Evolutionary conservation across 805 yeast species (phyloP).

Genomic region (Candida chauliodis): DNA sequence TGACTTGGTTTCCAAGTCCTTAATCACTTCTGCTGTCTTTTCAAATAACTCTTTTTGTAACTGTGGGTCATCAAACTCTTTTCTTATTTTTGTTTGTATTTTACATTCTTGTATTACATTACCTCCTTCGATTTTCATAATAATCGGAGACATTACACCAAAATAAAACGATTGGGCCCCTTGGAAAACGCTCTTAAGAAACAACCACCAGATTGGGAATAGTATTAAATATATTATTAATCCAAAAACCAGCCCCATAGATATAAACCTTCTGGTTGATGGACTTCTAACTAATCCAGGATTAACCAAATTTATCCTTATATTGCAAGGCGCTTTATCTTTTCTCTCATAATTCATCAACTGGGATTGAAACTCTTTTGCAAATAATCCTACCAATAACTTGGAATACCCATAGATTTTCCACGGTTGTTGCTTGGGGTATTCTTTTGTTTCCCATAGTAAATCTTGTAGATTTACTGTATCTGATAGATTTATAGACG

Average conservation of each 20-base stretch:
- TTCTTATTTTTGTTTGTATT: conserved; percentile 50
- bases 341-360: conserved; percentile 57
- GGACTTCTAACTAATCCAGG: conserved; percentile 93
- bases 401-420: conserved; percentile 79
- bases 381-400: conserved; percentile 69
- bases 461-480: conserved; percentile 57
- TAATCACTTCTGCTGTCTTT: conserved; percentile 56
- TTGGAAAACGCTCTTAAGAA: conserved; percentile 68
- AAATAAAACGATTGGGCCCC: conserved; percentile 79
- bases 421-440: conserved; percentile 66
- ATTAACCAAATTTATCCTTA: conserved; percentile 71
- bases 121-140: conserved; percentile 61
- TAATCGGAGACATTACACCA: conserved; percentile 69
- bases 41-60: conserved; percentile 61
- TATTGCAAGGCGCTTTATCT: conserved; percentile 68
- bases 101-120: conserved; percentile 72
- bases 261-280: conserved; percentile 70
- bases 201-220: conserved; percentile 81
- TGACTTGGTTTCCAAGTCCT: conserved; percentile 60
- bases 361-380: conserved; percentile 71
- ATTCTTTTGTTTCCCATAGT: conserved; percentile 56
- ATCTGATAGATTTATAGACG: conserved; percentile 70
- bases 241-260: conserved; percentile 70
- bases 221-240: conserved; percentile 57
- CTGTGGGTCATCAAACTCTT: conserved; percentile 60